Percentiles rank a stretch among this genome's conserved stretches.
These are phyloP conservation scores for Haplosporangium sp. DNA, from an alignment of 371 early-diverging fungal species.

Conservation along the genomic window DNA sequence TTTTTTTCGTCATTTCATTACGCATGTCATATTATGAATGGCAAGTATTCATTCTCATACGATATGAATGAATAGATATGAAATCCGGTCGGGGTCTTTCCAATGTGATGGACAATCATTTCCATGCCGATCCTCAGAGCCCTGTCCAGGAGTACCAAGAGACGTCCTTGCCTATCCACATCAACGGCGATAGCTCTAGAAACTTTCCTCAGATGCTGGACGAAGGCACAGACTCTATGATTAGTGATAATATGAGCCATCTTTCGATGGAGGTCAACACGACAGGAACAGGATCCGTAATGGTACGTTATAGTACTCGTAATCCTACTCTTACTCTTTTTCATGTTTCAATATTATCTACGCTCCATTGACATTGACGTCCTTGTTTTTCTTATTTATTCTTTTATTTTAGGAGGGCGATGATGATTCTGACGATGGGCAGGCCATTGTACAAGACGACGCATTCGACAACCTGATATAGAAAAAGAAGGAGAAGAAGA, in stretches of 20 bases:
- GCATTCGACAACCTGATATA: neutral
- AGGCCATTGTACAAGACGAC: neutral
- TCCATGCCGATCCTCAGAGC: neutral
- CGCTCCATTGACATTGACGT: neutral
- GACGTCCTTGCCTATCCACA: neutral
- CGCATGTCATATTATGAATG: too few species aligned
- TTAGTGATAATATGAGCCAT: slow-evolving; percentile 17
- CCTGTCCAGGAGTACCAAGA: neutral
- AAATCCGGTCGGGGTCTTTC: slow-evolving; percentile 14
- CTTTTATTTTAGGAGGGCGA: neutral
- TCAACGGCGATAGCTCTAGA: neutral
- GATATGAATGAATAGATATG: neutral
- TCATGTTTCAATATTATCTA: neutral
- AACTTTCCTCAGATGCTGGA: neutral
- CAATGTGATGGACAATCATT: neutral
- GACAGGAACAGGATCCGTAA: slow-evolving; percentile 13
- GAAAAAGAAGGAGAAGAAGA: too few species aligned
- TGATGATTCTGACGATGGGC: neutral
- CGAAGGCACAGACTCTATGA: neutral
- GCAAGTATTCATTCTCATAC: neutral
- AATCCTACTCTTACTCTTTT: too few species aligned
- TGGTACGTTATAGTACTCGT: too few species aligned
- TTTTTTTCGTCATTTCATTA: too few species aligned
- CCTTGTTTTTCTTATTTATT: neutral
- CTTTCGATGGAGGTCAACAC: slow-evolving; percentile 21